phyloP scores from a whole-genome alignment of 2,329 filamentous ascomycete species.

The Trichophyton benhamiae region DNA sequence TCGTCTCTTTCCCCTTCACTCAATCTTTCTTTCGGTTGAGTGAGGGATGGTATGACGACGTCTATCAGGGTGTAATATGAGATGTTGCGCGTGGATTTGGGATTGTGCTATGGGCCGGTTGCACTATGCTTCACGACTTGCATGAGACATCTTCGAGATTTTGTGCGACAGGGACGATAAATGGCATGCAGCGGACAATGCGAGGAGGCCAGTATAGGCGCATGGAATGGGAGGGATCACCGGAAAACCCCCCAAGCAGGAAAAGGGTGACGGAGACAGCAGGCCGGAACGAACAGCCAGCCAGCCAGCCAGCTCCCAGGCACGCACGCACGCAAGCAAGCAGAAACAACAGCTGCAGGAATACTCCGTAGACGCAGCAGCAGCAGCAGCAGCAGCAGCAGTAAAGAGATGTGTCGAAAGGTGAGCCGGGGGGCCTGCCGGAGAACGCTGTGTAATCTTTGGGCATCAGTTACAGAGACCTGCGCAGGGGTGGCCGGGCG shows the following conservation, averaged over 20 bases:
- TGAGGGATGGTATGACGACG: background rate
- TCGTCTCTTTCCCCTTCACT: background rate
- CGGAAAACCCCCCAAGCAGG: background rate
- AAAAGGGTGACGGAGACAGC: background rate
- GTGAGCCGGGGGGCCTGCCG: background rate
- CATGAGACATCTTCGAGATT: constrained; percentile 2
- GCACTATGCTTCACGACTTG: constrained; percentile 3
- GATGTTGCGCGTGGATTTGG: constrained; percentile 3
- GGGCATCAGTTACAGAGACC: constrained; percentile 5
- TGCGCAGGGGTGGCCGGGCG: background rate
- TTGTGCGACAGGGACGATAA: constrained; percentile 1
- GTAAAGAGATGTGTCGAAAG: background rate
- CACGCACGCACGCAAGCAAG: background rate
- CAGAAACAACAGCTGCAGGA: background rate
- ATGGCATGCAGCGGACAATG: constrained; percentile 1
- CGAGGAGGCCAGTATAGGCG: background rate
- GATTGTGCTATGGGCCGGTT: background rate
- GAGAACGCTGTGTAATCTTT: constrained; percentile 6
- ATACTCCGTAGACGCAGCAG: background rate
- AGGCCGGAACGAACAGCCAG: background rate
- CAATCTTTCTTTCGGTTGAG: background rate
- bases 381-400: background rate
- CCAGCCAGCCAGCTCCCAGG: too few species aligned
- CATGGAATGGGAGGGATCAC: constrained; percentile 2
- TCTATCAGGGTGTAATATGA: constrained; percentile 1